These are phyloP conservation scores for Monosporozyma yasuniensis DNA, from an alignment of 805 yeast genomes.

Conservation along the genomic window DNA sequence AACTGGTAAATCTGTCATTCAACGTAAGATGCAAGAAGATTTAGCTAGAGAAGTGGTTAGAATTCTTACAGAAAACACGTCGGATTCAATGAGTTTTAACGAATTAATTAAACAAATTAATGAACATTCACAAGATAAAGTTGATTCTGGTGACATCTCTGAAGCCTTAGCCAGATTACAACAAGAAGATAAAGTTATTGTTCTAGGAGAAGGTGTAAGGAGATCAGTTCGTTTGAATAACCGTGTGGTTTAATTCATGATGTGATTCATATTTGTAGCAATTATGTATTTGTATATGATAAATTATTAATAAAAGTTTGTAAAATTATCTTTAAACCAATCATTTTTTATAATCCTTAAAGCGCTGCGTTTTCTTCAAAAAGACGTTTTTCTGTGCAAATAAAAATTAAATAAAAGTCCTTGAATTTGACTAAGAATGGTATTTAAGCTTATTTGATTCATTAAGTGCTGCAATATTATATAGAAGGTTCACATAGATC, in stretches of 20 bases:
- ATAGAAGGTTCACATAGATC: background rate
- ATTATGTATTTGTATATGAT: background rate
- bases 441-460: background rate
- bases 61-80: slow-evolving; percentile 41
- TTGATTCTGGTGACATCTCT: slow-evolving; percentile 62
- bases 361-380: background rate
- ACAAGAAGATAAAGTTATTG: slow-evolving; percentile 59
- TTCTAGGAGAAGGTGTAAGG: slow-evolving; percentile 64
- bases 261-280: too few species aligned
- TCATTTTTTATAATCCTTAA: background rate
- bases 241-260: slow-evolving; percentile 18
- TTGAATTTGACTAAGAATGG: background rate
- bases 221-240: slow-evolving; percentile 42
- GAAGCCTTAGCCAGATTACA: slow-evolving; percentile 60
- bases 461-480: background rate
- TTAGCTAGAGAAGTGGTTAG: slow-evolving; percentile 51
- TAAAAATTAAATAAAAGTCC: background rate
- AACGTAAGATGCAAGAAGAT: slow-evolving; percentile 69
- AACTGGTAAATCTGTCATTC: slow-evolving; percentile 88
- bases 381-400: background rate
- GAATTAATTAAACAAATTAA: slow-evolving; percentile 54
- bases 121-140: slow-evolving; percentile 47
- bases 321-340: slow-evolving; percentile 1
- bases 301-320: background rate
- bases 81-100: slow-evolving; percentile 45